Conservation (phyloP, 805 yeast species). For the Ascoidea asiatica region DNA sequence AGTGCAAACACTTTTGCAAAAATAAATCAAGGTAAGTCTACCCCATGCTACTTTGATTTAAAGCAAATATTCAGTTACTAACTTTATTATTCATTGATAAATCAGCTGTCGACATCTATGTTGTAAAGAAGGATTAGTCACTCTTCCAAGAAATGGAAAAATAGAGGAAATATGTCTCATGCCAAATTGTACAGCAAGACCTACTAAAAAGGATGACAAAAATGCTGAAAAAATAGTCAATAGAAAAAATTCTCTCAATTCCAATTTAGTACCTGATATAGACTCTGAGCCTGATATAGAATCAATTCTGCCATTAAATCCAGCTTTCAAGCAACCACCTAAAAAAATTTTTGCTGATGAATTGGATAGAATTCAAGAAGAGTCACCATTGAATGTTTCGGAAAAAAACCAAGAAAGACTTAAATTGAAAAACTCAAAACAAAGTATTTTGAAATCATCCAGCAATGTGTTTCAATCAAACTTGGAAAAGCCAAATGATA, state of each 20-base stretch:
- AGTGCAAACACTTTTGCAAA: constrained; percentile 30
- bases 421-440: not conserved
- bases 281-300: not conserved
- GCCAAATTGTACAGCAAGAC: not conserved
- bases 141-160: not conserved
- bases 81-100: not conserved
- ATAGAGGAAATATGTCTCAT: not conserved
- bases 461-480: constrained; percentile 1
- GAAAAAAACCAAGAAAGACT: not conserved
- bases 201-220: not conserved
- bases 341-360: no score
- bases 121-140: constrained; percentile 27
- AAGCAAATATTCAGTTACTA: no score
- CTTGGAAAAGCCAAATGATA: constrained; percentile 1
- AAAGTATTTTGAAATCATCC: no score
- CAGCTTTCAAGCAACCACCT: not conserved
- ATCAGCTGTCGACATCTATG: constrained; percentile 30
- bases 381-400: no score
- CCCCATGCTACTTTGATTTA: not conserved
- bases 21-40: constrained; percentile 15
- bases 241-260: no score
- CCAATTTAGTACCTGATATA: not conserved
- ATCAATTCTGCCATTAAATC: not conserved
- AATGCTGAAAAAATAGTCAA: not conserved
- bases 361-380: no score